Base-by-base conservation (phyloP, 257 asterid genomes). In the Solanum raphanifolium region DNA sequence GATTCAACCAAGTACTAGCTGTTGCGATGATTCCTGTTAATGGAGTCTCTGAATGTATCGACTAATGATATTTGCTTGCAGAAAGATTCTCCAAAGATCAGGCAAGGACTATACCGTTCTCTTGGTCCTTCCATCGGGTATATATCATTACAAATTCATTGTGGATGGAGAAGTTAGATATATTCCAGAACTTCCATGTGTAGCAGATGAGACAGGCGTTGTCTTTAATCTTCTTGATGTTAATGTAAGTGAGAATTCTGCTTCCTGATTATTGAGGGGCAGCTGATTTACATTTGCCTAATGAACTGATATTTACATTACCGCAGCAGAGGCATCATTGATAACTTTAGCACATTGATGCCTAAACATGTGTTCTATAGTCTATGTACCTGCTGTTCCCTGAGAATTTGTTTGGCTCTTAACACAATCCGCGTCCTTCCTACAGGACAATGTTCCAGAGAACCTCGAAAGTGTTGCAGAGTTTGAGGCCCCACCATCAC, bases 401-500 rank as follows among this genome's bases (percentile, higher is more conserved):
- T 43, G 32, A 15, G 25, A 27, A 27, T 13, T 15, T 36, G 9
- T 20, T 79, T 29, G 38, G 66, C 66, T 79, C 65, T 4, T 79
- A 27, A 74, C 15, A n/a, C 7, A 78, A 78, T 25, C 1, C 1
- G 34, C 86, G 9, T 38, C 15, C 66, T 81, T 88, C 89, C 71
- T 87, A 15, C 89, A 96, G 98, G 95, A 92, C 68, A 92, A 91
- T 83, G 93, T 94, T n/a, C 94, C 98, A 0, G 98, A 96, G 86
- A 95, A 93, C 91, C 96, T 94, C 7, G 96, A 93, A 25, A 93
- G 95, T 85, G 95, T 94, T 32, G 94, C 91, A 6, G 98, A 95
- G 90, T 96, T 96, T 27, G 99, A 96, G 91, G 95, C 95, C 34
- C 98, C 98, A 32, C 91, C 93, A 69, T 96, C 99, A 52, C 99